Evolutionary conservation across 192 early-diverging fungal species (phyloP).

Genomic region (Coemansia asiatica): DNA sequence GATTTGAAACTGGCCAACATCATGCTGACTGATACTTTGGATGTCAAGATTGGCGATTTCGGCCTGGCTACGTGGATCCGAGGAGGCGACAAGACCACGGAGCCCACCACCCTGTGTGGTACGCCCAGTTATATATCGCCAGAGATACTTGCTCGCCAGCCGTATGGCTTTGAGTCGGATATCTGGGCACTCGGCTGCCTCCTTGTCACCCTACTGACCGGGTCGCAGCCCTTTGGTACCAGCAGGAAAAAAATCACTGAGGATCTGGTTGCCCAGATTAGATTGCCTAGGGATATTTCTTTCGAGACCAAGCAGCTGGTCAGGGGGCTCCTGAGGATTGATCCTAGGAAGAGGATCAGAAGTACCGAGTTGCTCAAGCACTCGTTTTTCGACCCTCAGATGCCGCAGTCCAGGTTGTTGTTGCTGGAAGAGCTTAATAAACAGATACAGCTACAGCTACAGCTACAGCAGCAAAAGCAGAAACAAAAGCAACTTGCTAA

Average conservation of each 20-base stretch:
- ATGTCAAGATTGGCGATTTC: constrained; percentile 76
- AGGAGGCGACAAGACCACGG: constrained; percentile 39
- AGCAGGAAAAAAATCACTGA: constrained; percentile 20
- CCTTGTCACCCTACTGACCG: constrained; percentile 71
- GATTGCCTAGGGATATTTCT: constrained; percentile 59
- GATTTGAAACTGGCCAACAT: constrained; percentile 79
- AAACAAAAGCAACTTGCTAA: too few relatives aligned
- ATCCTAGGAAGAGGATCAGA: constrained; percentile 58
- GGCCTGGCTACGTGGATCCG: constrained; percentile 63
- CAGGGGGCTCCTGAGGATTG: constrained; percentile 58
- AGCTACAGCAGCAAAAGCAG: constrained; percentile 5
- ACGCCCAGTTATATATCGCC: constrained; percentile 81
- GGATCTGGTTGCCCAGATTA: constrained; percentile 50
- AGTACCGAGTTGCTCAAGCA: constrained; percentile 57
- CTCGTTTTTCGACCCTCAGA: constrained; percentile 54
- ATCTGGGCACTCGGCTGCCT: constrained; percentile 80
- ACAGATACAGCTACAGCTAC: background rate
- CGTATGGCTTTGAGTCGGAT: constrained; percentile 72
- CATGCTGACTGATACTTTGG: constrained; percentile 56
- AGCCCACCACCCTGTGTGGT: constrained; percentile 76
- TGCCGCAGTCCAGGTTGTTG: constrained; percentile 24
- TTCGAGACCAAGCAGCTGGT: constrained; percentile 59
- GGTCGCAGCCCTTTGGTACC: constrained; percentile 62
- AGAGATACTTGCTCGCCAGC: constrained; percentile 68
- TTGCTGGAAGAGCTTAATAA: constrained; percentile 7